A percentile compares a stretch with the other conserved stretches of the same genome.
phyloP scores from a whole-genome alignment of 257 asterid species.

The Solanum tacnaense region DNA sequence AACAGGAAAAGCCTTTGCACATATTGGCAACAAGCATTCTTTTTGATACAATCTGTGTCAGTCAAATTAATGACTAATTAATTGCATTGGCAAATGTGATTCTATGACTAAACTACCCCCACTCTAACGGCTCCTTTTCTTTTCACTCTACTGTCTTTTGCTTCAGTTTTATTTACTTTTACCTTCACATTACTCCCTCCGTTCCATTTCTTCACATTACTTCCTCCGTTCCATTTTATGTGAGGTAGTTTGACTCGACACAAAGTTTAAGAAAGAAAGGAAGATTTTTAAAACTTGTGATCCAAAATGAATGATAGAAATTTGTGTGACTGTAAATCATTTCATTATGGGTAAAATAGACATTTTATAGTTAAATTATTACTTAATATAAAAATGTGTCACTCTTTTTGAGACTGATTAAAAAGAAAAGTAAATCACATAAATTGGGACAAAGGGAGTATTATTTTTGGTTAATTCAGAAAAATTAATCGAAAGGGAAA shows the following conservation, averaged over 20 bases:
- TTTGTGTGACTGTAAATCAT: too few relatives aligned
- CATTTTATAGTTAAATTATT: too few relatives aligned
- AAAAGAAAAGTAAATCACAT: too few relatives aligned
- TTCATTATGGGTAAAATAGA: too few relatives aligned
- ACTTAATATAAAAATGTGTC: too few relatives aligned
- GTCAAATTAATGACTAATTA: background rate
- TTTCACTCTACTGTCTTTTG: too few relatives aligned
- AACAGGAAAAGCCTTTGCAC: background rate
- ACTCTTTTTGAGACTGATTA: accelerated
- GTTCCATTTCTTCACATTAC: too few relatives aligned
- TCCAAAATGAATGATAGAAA: too few relatives aligned
- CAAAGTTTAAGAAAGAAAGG: too few relatives aligned
- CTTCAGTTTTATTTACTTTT: background rate
- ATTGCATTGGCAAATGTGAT: background rate
- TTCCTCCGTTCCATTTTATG: too few relatives aligned
- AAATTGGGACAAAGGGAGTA: background rate
- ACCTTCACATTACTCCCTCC: background rate
- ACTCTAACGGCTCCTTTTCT: background rate
- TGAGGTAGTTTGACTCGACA: too few relatives aligned
- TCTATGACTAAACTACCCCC: background rate
- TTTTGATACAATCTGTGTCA: background rate
- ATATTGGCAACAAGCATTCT: background rate
- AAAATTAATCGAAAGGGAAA: background rate
- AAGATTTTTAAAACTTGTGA: accelerated
- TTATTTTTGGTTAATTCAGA: background rate